phyloP scores from a whole-genome alignment of 1,284 basidiomycete genomes.

The Cryptococcus sp. region DNA sequence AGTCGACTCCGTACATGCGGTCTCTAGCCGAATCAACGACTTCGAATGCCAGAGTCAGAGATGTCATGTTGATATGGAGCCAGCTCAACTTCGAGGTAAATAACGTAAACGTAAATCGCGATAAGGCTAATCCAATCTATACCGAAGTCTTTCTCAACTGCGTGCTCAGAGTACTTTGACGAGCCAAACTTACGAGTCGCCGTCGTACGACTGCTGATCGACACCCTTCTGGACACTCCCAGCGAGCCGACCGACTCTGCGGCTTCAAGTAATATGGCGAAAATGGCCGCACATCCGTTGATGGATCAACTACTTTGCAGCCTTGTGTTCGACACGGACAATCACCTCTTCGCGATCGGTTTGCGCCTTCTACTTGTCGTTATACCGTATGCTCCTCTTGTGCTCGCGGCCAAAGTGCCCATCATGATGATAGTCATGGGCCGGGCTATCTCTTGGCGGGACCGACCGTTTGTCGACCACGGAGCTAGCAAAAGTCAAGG shows the following conservation, averaged over 20 bases:
- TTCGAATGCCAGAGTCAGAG: background rate
- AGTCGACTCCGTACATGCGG: slow-evolving; percentile 2
- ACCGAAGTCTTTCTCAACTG: slow-evolving; percentile 6
- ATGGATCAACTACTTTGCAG: slow-evolving; percentile 28
- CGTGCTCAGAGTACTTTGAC: slow-evolving; percentile 2
- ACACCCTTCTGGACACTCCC: slow-evolving; percentile 27
- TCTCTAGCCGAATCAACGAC: background rate
- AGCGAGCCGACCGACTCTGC: slow-evolving; percentile 31
- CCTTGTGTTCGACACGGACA: slow-evolving; percentile 42
- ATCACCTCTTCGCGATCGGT: slow-evolving; percentile 41
- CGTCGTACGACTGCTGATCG: slow-evolving; percentile 31
- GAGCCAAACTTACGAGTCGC: slow-evolving; percentile 24
- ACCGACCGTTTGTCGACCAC: slow-evolving; percentile 42
- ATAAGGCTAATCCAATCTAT: slow-evolving; percentile 1
- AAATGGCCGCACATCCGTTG: slow-evolving; percentile 27
- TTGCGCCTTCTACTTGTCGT: slow-evolving; percentile 34
- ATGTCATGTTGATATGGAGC: slow-evolving; percentile 12
- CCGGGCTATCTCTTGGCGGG: slow-evolving; percentile 45
- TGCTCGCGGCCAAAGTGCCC: slow-evolving; percentile 37
- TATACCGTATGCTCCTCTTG: slow-evolving; percentile 41
- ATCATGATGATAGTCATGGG: slow-evolving; percentile 44
- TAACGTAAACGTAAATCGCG: background rate
- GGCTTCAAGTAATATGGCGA: slow-evolving; percentile 29
- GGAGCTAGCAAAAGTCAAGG: slow-evolving; percentile 19
- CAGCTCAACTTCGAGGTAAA: slow-evolving; percentile 14